Evolutionary conservation across 768 basidiomycete species (phyloP).

Genomic region (Glaciozyma antarctica): DNA sequence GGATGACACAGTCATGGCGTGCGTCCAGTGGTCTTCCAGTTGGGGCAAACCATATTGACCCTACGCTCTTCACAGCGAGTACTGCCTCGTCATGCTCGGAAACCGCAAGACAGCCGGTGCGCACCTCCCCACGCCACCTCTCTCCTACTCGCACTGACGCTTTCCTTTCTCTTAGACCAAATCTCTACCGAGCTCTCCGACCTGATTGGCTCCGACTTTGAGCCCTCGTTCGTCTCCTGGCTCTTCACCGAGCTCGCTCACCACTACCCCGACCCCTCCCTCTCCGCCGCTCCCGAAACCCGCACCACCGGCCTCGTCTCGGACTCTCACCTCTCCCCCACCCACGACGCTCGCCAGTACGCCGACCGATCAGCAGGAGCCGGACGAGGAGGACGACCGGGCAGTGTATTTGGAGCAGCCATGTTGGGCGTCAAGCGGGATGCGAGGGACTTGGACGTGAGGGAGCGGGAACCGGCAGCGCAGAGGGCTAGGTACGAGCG

Average conservation of each 20-base stretch:
- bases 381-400: not conserved
- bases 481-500: slow-evolving; percentile 3
- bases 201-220: slow-evolving; percentile 74
- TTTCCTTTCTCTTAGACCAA: slow-evolving; percentile 46
- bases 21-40: not conserved
- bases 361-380: slow-evolving; percentile 3
- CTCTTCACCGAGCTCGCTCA: slow-evolving; percentile 60
- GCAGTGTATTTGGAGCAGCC: slow-evolving; percentile 31
- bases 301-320: slow-evolving; percentile 14
- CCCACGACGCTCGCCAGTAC: not conserved
- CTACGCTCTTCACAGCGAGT: slow-evolving; percentile 13
- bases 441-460: slow-evolving; percentile 6
- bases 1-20: slow-evolving; percentile 36
- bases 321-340: not conserved
- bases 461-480: not conserved
- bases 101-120: slow-evolving; percentile 28
- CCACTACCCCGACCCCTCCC: slow-evolving; percentile 34
- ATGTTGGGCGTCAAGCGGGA: slow-evolving; percentile 32
- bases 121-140: not conserved
- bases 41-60: not conserved
- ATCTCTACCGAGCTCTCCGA: slow-evolving; percentile 82
- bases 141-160: not conserved
- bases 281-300: slow-evolving; percentile 34
- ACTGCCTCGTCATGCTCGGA: slow-evolving; percentile 32
- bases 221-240: slow-evolving; percentile 78